Evolutionary conservation across 1,139 yeast genomes (phyloP), one percentile per base, ranked within the genome.

Genomic region (Magnusiomyces magnusii): DNA sequence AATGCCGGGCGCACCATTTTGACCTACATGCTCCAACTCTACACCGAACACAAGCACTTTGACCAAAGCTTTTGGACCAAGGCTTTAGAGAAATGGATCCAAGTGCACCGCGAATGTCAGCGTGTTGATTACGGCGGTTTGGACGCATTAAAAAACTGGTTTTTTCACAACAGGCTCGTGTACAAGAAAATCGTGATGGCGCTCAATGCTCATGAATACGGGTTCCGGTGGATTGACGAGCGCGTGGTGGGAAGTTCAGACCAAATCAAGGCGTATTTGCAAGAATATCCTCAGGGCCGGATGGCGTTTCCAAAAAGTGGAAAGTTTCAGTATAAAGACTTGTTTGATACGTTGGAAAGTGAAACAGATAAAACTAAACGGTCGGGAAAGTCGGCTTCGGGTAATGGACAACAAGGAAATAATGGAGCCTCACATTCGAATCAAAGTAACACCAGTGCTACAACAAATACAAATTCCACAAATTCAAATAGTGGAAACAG

Each of bases 241-340:
- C 9, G 27, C 10, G 27, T 44, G 24, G 49, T 44, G 5, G 49
- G 49, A 3, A 19, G 15, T 23, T 10, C 49, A n/a, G 49, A 44
- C 10, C 49, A 21, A 23, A 44, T 44, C 27, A 44, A 23, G 49
- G 49, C 27, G 27, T 44, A 44, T 44, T 21, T 44, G 13, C 27
- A 19, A 2, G 49, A 44, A n/a, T 21, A 44, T 21, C 49, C 49
- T 9, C 49, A 44, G 21, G 49, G 49, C 5, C 3, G 49, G 13
- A 44, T 44, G 49, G 49, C 49, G 27, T 44, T 44, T 21, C 49
- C 24, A 21, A 44, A 44, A 21, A 44, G 49, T 17, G 49, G 49
- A 19, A 44, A 44, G 49, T 44, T 44, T 21, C 49, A 19, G 9
- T 44, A 44, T 23, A 44, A 44, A 21, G 49, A 44, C 17, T 44